Percentiles rank a stretch among this genome's conserved stretches.
phyloP scores from a whole-genome alignment of 73 alveolate genomes.

The Paramecium biaurelia region DNA sequence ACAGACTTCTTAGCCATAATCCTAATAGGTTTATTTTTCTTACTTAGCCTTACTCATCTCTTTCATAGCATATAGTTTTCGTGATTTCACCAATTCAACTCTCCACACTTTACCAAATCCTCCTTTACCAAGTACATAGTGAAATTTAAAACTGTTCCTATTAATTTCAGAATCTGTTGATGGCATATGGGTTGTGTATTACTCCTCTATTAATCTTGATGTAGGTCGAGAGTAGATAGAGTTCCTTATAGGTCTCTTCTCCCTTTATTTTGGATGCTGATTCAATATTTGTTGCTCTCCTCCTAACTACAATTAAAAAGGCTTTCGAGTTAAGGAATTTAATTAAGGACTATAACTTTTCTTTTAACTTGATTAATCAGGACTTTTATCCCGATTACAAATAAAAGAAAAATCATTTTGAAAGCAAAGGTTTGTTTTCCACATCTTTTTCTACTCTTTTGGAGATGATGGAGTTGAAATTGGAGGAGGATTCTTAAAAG shows the following conservation, averaged over 20 bases:
- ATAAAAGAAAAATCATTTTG: not conserved
- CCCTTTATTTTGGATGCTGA: not conserved
- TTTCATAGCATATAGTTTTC: conserved; percentile 76
- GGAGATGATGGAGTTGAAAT: conserved; percentile 17
- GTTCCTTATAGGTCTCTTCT: not conserved
- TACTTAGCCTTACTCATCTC: conserved; percentile 71
- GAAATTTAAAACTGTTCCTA: not conserved
- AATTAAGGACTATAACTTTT: not conserved
- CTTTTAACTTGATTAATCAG: not conserved
- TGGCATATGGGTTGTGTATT: not conserved
- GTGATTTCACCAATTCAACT: conserved; percentile 68
- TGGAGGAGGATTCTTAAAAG: not conserved
- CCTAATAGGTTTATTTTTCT: conserved; percentile 49
- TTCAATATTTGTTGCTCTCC: not conserved
- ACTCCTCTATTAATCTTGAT: not conserved
- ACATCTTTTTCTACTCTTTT: not conserved
- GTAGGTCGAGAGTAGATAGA: not conserved
- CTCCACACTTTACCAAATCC: conserved; percentile 75
- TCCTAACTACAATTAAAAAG: not conserved
- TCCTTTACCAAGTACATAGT: conserved; percentile 31
- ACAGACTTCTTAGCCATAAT: conserved; percentile 79
- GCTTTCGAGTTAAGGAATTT: not conserved
- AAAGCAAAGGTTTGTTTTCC: not conserved
- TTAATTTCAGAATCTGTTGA: not conserved
- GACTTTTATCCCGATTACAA: not conserved